Evolutionary conservation across 768 basidiomycete genomes (phyloP), one percentile per base, ranked within the genome.

Genomic region (Pleurotus pulmonarius): DNA sequence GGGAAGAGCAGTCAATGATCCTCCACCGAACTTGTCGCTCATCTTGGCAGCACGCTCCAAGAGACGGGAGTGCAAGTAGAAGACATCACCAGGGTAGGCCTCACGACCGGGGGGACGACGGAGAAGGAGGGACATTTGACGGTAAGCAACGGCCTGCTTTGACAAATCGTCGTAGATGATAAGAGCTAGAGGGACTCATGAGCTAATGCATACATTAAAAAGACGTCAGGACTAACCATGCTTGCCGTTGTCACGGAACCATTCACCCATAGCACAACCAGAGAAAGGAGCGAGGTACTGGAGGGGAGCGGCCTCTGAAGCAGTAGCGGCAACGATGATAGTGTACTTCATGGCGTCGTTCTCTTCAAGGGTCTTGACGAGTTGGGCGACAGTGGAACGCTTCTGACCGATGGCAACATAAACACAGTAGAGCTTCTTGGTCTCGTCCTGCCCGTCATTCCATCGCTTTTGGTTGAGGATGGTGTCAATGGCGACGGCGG

Each of bases 201-300:
- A 56, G 22, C 7, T 56, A 18, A 49, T 58, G 29, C 67, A 41
- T 13, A 59, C 46, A 52, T 46, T 60, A 37, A 3, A 34, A 20
- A 5, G 29, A 13, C 46, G 15, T 8, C 49, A 34, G 44, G 34
- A 11, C 11, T 18, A 47, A 90, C 90, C 95, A 76, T 99, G 97
- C 81, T 96, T 98, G 80, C 94, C 96, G 74, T 99, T 99, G 79
- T 99, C 97, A 78, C 94, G 92, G 97, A 99, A 99, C 96, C 96
- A 99, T 80, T 99, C 97, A 73, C 97, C 97, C 94, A 99, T 99
- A 68, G 97, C 97, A 76, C 94, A 96, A 61, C 97, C 97, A 64
- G 97, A 96, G 93, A 99, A 99, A 64, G 97, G 97, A 67, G 97
- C 97, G 66, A 99, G 91, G 79, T 98, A 99, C 73, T 99, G 97